A percentile compares a stretch with the other conserved stretches of the same genome.
Evolutionary conservation across 257 asterid genomes (phyloP).

Genomic region (Solanum pennellii): DNA sequence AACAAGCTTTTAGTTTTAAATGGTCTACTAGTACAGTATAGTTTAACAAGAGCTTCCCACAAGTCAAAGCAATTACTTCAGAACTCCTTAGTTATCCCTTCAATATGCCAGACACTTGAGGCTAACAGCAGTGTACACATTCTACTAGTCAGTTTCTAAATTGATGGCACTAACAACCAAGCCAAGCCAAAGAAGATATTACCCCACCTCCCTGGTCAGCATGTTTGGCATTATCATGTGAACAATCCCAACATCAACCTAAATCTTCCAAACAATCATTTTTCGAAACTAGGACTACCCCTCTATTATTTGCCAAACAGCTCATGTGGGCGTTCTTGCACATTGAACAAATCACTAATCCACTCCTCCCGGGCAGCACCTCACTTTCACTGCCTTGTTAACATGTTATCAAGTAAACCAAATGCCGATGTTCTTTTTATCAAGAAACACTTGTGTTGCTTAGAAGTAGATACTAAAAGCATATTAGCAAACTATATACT

Average conservation of each 20-base stretch:
- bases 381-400: not conserved
- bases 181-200: not conserved
- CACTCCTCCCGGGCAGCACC: not conserved
- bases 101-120: not conserved
- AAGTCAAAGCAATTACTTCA: not conserved
- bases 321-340: not conserved
- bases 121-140: not conserved
- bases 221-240: not conserved
- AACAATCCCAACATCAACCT: not conserved
- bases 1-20: not conserved
- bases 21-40: not conserved
- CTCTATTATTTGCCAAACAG: not conserved
- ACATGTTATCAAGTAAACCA: not conserved
- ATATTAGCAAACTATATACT: not conserved
- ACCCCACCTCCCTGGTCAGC: not conserved
- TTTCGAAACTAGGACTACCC: not conserved
- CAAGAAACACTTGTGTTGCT: not conserved
- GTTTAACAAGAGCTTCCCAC: not conserved
- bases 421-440: not conserved
- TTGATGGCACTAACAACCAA: not conserved
- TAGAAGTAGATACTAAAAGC: not conserved
- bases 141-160: not conserved
- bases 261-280: not conserved
- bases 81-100: not conserved
- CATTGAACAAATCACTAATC: not conserved